Base-by-base conservation (phyloP, 2,329 filamentous ascomycete genomes). In the Cladosporium halotolerans region DNA sequence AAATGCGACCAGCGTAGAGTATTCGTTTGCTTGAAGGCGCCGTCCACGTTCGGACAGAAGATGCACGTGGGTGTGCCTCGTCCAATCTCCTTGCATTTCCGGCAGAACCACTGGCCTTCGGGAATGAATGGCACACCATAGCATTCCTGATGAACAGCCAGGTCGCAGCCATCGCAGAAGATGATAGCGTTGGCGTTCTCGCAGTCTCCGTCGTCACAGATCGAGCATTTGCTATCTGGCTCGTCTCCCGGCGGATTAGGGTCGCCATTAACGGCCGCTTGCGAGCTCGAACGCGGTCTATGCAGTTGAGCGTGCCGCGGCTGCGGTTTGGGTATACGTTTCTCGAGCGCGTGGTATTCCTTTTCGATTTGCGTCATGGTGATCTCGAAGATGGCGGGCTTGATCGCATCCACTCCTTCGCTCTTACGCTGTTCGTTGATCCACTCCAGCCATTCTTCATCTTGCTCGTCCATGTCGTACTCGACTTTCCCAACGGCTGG, bases 401-500 rank as follows among this genome's bases (percentile, higher is more conserved):
- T 95, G 63, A 99, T 93, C 2, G 84, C 78, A 61, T 95, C 89
- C 18, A 89, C 82, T 43, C 85, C 83, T 60, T 86, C 81, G 19
- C 81, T 79, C 66, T 84, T 88, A 54, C 93, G 83, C 63, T 87
- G 83, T 10, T 76, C 73, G 63, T 99, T 99, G 67, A 92, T 83
- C 38, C 83, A 81, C 62, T 93, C 87, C 23, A 99, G 76, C 93
- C 93, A 99, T 73, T 91, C 89, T 61, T 96, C 90, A 68, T 99
- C 93, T 66, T 99, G 93, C 71, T 99, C 93, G 66, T 99, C 93
- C 93, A 99, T 99, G 69, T 99, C 93, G 68, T 99, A 99, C 68
- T 99, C 93, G 16, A 99, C 93, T 53, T 89, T 84, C 10, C 89
- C 89, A 38, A 95, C 66, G 9, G 70, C 65, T 16, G 72, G 66